phyloP scores from a whole-genome alignment of 768 basidiomycete genomes.

The Chalciporus piperatus region DNA sequence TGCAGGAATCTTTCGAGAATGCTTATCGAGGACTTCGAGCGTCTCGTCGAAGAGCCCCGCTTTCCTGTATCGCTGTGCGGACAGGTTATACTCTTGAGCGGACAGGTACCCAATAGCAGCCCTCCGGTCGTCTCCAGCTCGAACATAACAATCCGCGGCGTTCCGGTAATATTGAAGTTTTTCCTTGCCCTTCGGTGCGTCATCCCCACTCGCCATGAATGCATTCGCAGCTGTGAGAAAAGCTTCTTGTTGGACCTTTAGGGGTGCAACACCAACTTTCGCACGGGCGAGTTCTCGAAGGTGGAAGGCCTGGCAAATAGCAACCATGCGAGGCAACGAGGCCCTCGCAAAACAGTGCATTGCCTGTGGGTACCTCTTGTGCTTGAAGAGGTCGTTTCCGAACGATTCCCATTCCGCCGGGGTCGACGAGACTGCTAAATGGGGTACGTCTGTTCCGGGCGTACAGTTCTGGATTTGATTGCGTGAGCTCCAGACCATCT shows the following conservation, averaged over 20 bases:
- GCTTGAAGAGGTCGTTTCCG: constrained; percentile 39
- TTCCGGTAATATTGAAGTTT: constrained; percentile 37
- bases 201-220: constrained; percentile 42
- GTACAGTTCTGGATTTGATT: constrained; percentile 47
- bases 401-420: constrained; percentile 44
- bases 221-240: constrained; percentile 48
- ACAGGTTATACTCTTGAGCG: constrained; percentile 42
- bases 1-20: constrained; percentile 31
- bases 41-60: constrained; percentile 53
- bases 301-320: constrained; percentile 50
- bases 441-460: constrained; percentile 48
- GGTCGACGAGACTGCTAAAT: constrained; percentile 53
- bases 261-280: constrained; percentile 24
- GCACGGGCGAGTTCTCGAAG: constrained; percentile 50
- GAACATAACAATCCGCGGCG: constrained; percentile 47
- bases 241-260: constrained; percentile 30
- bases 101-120: constrained; percentile 46
- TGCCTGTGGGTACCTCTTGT: constrained; percentile 47
- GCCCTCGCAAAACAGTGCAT: constrained; percentile 55
- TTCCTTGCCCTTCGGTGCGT: constrained; percentile 26
- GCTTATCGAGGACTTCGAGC: constrained; percentile 39
- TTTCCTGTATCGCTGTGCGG: constrained; percentile 50
- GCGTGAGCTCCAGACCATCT: constrained; percentile 53
- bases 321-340: constrained; percentile 37
- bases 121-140: constrained; percentile 34